Base-by-base conservation (phyloP, 2,329 filamentous ascomycete genomes). In the Neofusicoccum cordaticola region DNA sequence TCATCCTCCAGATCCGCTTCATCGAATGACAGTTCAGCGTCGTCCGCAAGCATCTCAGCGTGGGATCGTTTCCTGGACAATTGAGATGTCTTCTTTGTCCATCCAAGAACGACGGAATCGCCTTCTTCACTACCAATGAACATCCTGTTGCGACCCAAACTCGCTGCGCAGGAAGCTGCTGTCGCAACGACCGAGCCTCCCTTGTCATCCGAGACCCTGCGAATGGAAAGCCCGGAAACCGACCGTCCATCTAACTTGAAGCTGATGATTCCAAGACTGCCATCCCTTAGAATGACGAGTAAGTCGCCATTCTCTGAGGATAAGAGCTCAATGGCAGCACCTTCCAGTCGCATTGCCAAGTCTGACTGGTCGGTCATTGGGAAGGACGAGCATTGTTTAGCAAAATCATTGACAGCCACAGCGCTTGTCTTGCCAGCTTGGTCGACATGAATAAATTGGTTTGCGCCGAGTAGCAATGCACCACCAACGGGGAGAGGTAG, bases 361-460 rank as follows among this genome's bases (percentile, higher is more conserved):
- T 91, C 86, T 0, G 92, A 91, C 77, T 97, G 94, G 74, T 99
- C 95, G 4, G 86, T 85, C 74, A 99, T 87, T 58, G 89, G 86
- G 71, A 97, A 98, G 0, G 90, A 86, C 2, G 94, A 97, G 68
- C 87, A 86, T 67, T 91, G 86, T 74, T 89, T 92, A 4, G 93
- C 90, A 78, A 97, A 96, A 39, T 92, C 86, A 73, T 99, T 99
- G 68, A 99, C 91, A 3, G 90, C 94, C 65, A 98, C 90, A 2
- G 93, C 94, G 72, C 92, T 97, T 12, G 93, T 86, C 76, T 96
- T 97, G 35, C 95, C 95, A 11, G 92, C 92, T 81, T 99, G 95
- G 73, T 98, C 94, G 68, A 99, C 88, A 75, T 99, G 95, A 66
- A 99, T 91, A 67, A 99, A 79, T 74, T 97, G 93, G 74, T 99